phyloP scores from a whole-genome alignment of 129 eudicot genomes.

The Artemisia argyi region DNA sequence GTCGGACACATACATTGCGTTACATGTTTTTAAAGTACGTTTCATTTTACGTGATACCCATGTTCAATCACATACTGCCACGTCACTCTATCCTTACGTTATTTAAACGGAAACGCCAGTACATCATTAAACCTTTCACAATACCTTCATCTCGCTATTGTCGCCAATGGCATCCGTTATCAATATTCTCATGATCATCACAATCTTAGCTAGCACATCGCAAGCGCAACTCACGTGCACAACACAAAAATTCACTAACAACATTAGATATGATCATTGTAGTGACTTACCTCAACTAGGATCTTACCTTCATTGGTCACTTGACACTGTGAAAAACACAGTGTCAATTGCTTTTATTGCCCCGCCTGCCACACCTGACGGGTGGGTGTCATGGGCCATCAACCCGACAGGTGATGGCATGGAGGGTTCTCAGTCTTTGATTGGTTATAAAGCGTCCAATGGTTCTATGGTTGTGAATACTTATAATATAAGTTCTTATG shows the following conservation, averaged over 20 bases:
- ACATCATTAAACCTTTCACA: conserved; percentile 8
- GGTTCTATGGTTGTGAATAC: conserved; percentile 61
- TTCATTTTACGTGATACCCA: neutral
- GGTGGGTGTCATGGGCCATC: conserved; percentile 88
- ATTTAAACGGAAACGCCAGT: neutral
- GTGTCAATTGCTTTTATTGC: conserved; percentile 65
- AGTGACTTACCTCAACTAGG: conserved; percentile 48
- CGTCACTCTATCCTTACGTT: neutral
- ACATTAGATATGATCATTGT: conserved; percentile 48
- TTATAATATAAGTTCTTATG: conserved; percentile 54
- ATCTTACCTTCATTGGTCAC: conserved; percentile 66
- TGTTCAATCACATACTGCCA: conserved; percentile 15
- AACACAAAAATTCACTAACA: conserved; percentile 54
- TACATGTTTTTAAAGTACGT: conserved; percentile 14
- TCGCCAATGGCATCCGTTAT: conserved; percentile 37
- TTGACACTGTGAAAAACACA: conserved; percentile 31
- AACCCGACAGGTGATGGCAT: conserved; percentile 78
- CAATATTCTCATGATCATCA: conserved; percentile 15
- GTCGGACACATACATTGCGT: conserved; percentile 8
- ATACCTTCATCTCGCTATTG: conserved; percentile 29
- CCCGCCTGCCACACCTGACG: conserved; percentile 47
- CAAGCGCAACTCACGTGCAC: conserved; percentile 46
- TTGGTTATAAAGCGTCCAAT: conserved; percentile 41
- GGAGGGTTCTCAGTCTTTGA: conserved; percentile 66
- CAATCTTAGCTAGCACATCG: conserved; percentile 2